Evolutionary conservation across 2,329 filamentous ascomycete species (phyloP), one percentile per base, ranked within the genome.

Genomic region (Colletotrichum zoysiae): DNA sequence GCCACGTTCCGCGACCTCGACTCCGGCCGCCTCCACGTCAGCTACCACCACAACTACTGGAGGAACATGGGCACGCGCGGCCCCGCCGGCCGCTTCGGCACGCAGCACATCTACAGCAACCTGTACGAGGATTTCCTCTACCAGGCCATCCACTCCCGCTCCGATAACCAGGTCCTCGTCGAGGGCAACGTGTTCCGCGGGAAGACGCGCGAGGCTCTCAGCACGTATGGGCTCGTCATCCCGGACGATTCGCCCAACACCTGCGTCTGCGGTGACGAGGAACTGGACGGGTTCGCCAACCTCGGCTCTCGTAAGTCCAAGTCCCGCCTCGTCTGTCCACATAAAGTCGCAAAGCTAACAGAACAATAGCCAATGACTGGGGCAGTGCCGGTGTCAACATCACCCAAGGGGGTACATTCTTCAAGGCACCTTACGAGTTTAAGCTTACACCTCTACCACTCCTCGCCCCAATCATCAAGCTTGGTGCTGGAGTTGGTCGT

Each of bases 221-320:
- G 82, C 74, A 88, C 87, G 0, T 87, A 88, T 63, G 86, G 87
- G 0, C 78, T 88, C 0, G 87, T 88, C 1, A 85, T 89, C n/a
- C 87, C 87, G 0, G 80, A 83, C 57, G 87, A 88, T 71, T 86
- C 84, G 55, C 87, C 87, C 0, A 89, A 89, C 70, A 88, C 86
- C 0, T 84, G 83, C 70, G 81, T 83, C 1, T 86, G 86, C 14
- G 87, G 86, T 1, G 87, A 89, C 59, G 83, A 83, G 74, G 86
- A 88, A 76, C 78, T 88, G 35, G 86, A 88, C 74, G 86, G 86
- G 0, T 89, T 81, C 75, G 86, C 85, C 4, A 89, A 88, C 71
- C 78, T 88, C 20, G 87, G 86, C 33, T 84, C 85, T 3, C 82
- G 86, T 86, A 78, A 77, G 85, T 83, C 5, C 5, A 1, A 30